These are phyloP conservation scores for Trametes pubescens DNA, from an alignment of 1,284 basidiomycete species.

Conservation along the genomic window DNA sequence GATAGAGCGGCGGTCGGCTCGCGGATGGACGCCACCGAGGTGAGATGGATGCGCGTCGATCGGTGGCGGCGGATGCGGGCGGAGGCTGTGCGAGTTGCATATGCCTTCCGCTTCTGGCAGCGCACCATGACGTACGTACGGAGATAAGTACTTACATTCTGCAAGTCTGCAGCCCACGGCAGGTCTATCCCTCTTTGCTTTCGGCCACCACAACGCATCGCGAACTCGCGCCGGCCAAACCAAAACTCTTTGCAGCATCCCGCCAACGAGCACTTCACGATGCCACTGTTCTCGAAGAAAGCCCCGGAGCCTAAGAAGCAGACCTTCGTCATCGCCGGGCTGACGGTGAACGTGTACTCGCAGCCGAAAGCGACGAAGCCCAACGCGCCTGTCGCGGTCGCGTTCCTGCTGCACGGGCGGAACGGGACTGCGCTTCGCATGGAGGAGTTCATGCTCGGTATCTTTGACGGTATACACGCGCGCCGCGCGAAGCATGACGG, in stretches of 20 bases:
- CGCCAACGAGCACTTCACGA: too few species aligned
- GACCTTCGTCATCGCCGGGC: slow-evolving; percentile 52
- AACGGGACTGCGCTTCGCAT: slow-evolving; percentile 39
- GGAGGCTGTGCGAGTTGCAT: not conserved
- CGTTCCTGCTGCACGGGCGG: slow-evolving; percentile 74
- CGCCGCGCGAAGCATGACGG: slow-evolving; percentile 36
- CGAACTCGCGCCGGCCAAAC: too few species aligned
- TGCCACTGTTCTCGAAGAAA: slow-evolving; percentile 14
- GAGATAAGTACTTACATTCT: too few species aligned
- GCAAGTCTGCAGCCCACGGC: too few species aligned
- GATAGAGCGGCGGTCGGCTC: not conserved
- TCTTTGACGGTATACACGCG: slow-evolving; percentile 38
- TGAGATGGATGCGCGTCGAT: not conserved
- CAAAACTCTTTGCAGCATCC: too few species aligned
- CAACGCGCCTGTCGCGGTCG: slow-evolving; percentile 50
- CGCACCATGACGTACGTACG: not conserved
- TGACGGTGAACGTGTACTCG: slow-evolving; percentile 53
- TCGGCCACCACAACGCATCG: too few species aligned
- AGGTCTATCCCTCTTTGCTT: too few species aligned
- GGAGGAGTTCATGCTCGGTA: slow-evolving; percentile 40
- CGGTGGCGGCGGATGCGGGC: not conserved
- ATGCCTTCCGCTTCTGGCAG: not conserved
- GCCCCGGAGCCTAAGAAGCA: slow-evolving; percentile 30
- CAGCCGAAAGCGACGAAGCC: slow-evolving; percentile 37
- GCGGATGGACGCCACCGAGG: too few species aligned